A percentile compares a stretch with the other conserved stretches of the same genome.
Conservation (phyloP, 2,329 filamentous ascomycete species). For the Dactylellina haptotyla region DNA sequence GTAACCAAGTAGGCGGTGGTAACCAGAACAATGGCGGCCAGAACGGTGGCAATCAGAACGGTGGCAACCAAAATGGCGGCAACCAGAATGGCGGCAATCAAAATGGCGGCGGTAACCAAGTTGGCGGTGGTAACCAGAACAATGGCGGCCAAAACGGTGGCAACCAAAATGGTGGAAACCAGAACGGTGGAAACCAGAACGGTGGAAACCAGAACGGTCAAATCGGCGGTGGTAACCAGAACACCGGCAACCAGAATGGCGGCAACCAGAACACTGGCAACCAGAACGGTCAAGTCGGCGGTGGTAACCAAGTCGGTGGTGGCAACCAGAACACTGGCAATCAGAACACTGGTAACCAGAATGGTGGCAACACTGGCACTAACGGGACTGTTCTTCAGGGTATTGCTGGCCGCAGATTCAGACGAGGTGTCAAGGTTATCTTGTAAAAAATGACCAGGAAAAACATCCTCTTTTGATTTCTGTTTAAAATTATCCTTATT, state of each 20-base stretch:
- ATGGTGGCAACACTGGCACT: not conserved
- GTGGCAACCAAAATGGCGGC: not conserved
- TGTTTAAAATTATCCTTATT: not conserved
- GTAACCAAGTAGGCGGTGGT: not conserved
- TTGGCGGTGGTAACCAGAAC: not conserved
- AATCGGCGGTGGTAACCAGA: not conserved
- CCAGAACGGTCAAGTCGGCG: no score
- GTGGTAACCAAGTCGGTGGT: not conserved
- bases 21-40: not conserved
- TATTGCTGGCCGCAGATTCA: constrained; percentile 22
- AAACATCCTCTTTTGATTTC: not conserved
- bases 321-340: no score
- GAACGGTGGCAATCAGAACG: not conserved
- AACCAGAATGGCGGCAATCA: not conserved
- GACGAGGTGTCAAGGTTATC: constrained; percentile 3
- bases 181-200: not conserved
- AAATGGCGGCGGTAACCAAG: no score
- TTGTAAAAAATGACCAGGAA: not conserved
- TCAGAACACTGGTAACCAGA: not conserved
- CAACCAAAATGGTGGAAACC: not conserved
- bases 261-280: not conserved
- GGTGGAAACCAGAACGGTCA: not conserved
- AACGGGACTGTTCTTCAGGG: not conserved
- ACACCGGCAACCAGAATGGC: not conserved
- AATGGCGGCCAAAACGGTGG: not conserved